A percentile compares a stretch with the other conserved stretches of the same genome.
Evolutionary conservation across 2,329 filamentous ascomycete genomes (phyloP).

Genomic region (Cadophora sp.): DNA sequence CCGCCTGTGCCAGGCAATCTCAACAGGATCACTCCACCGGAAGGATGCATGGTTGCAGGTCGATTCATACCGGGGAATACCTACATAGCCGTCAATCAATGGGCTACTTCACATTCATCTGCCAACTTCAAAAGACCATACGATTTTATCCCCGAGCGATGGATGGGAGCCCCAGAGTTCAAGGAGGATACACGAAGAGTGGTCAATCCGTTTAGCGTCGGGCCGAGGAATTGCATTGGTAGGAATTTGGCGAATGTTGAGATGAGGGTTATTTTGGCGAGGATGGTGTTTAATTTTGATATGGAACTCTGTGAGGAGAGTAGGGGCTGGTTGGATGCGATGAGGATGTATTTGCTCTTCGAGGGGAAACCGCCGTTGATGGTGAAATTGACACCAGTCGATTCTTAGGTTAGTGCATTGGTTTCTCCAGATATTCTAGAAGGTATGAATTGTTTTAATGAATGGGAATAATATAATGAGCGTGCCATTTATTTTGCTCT

Average conservation of each 20-base stretch:
- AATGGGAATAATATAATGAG: no score
- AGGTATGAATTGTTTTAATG: background rate
- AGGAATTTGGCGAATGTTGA: conserved; percentile 32
- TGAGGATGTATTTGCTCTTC: conserved; percentile 27
- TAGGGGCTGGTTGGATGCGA: conserved; percentile 15
- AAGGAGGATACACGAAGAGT: conserved; percentile 26
- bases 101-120: conserved; percentile 19
- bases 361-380: conserved; percentile 20
- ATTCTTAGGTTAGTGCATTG: background rate
- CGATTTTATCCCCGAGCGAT: conserved; percentile 40
- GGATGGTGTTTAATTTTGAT: conserved; percentile 29
- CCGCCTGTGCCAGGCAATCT: conserved; percentile 42
- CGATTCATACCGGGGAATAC: conserved; percentile 23
- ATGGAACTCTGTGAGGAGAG: conserved; percentile 25
- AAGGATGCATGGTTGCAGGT: conserved; percentile 28
- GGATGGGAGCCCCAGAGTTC: conserved; percentile 40
- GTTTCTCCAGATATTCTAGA: no score
- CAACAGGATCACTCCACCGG: conserved; percentile 26
- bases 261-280: conserved; percentile 34
- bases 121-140: conserved; percentile 27
- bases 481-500: no score
- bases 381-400: conserved; percentile 5
- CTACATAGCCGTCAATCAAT: conserved; percentile 21
- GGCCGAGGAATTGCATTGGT: conserved; percentile 31
- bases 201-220: conserved; percentile 28